phyloP scores from a whole-genome alignment of 108 stramenopile genomes.

The Parietichytrium sp. region DNA sequence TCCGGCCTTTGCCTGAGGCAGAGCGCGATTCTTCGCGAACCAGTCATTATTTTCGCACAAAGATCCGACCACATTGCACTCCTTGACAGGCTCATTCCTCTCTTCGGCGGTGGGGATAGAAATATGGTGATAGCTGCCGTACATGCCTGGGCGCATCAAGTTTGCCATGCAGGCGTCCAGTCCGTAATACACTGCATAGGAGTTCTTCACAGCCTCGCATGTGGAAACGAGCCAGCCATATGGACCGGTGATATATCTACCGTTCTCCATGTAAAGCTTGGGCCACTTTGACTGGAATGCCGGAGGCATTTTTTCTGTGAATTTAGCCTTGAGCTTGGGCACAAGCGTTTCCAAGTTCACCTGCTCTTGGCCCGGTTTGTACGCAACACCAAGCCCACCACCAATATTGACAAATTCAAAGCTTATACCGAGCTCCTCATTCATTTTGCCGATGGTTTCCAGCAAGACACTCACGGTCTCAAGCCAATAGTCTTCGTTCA shows the following conservation, averaged over 20 bases:
- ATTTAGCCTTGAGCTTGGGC: not conserved
- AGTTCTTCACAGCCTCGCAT: slow-evolving; percentile 31
- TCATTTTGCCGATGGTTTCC: slow-evolving; percentile 14
- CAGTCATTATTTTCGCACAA: slow-evolving; percentile 49
- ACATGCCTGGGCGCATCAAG: slow-evolving; percentile 47
- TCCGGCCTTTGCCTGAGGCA: slow-evolving; percentile 20
- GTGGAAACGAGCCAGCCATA: slow-evolving; percentile 39
- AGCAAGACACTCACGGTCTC: slow-evolving; percentile 25
- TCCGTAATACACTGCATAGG: slow-evolving; percentile 30
- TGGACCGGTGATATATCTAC: slow-evolving; percentile 42
- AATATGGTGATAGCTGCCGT: slow-evolving; percentile 43
- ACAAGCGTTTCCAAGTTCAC: slow-evolving; percentile 18
- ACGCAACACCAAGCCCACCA: slow-evolving; percentile 42
- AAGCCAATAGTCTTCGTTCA: slow-evolving; percentile 42
- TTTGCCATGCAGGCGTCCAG: slow-evolving; percentile 47
- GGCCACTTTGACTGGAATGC: not conserved
- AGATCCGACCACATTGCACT: slow-evolving; percentile 42
- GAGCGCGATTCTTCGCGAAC: slow-evolving; percentile 39
- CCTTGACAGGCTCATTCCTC: not conserved
- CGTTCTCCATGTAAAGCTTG: slow-evolving; percentile 44
- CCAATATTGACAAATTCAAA: slow-evolving; percentile 43
- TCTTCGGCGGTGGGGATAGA: not conserved
- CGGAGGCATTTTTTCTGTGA: not conserved
- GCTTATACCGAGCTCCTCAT: not conserved
- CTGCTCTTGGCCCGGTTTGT: slow-evolving; percentile 29